Conservation (phyloP, 768 basidiomycete species). For the Russula emetica region DNA sequence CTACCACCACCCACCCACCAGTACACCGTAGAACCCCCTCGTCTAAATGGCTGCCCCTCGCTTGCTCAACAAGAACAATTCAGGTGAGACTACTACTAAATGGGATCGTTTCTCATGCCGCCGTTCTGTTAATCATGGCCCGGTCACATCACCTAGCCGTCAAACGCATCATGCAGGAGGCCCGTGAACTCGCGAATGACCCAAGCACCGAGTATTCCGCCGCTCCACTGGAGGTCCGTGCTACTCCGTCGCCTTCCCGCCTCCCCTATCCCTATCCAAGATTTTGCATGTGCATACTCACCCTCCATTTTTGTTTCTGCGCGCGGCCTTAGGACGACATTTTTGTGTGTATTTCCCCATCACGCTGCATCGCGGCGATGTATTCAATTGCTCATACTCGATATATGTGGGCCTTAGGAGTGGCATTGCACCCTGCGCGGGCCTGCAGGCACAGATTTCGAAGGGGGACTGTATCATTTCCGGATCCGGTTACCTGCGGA, state of each 20-base stretch:
- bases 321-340: conserved; percentile 64
- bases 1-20: too few relatives aligned
- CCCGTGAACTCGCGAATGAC: conserved; percentile 80
- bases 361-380: not conserved
- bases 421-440: conserved; percentile 99
- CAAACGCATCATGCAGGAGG: conserved; percentile 97
- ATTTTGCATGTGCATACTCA: conserved; percentile 9
- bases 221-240: conserved; percentile 65
- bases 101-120: too few relatives aligned
- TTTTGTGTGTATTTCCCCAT: conserved; percentile 53
- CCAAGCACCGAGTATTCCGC: conserved; percentile 84
- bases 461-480: conserved; percentile 95
- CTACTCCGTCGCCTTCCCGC: not conserved
- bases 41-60: conserved; percentile 31
- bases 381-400: conserved; percentile 12
- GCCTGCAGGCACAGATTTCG: conserved; percentile 81
- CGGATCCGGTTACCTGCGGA: conserved; percentile 85
- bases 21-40: not conserved
- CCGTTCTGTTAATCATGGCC: not conserved
- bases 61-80: conserved; percentile 84
- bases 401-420: conserved; percentile 44
- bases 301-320: not conserved
- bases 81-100: conserved; percentile 48
- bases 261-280: conserved; percentile 2
- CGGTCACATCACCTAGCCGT: conserved; percentile 54